A percentile compares a stretch with the other conserved stretches of the same genome.
phyloP scores from a whole-genome alignment of 2,329 filamentous ascomycete species.

The Elsinoe ampelina region DNA sequence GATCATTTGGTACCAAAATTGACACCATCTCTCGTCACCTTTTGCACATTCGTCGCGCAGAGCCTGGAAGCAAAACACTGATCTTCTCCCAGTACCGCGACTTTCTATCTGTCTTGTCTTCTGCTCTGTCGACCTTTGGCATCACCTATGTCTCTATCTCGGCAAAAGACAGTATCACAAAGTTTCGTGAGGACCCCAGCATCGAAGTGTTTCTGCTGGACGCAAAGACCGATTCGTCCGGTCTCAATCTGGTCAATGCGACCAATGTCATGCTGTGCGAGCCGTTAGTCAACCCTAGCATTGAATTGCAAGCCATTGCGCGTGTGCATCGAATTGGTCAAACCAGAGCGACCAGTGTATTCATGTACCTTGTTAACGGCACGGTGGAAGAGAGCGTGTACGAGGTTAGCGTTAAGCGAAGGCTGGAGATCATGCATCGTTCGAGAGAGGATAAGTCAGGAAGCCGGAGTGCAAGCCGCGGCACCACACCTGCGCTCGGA shows the following conservation, averaged over 20 bases:
- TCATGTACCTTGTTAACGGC: slow-evolving; percentile 85
- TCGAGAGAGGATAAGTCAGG: slow-evolving; percentile 7
- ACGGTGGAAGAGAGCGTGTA: slow-evolving; percentile 92
- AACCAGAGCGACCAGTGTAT: slow-evolving; percentile 77
- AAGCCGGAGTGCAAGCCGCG: slow-evolving; percentile 23
- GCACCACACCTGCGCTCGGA: slow-evolving; percentile 33
- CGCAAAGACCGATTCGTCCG: slow-evolving; percentile 77
- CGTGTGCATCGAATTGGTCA: slow-evolving; percentile 94
- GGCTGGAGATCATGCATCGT: slow-evolving; percentile 62
- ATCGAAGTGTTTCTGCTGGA: slow-evolving; percentile 82
- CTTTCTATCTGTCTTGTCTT: slow-evolving; percentile 64
- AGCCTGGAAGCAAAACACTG: slow-evolving; percentile 81
- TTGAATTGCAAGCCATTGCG: slow-evolving; percentile 91
- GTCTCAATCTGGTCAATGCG: slow-evolving; percentile 84
- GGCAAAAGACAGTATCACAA: slow-evolving; percentile 59
- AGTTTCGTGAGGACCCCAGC: slow-evolving; percentile 64
- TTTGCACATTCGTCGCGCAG: slow-evolving; percentile 72
- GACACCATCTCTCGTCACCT: slow-evolving; percentile 67
- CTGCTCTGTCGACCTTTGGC: slow-evolving; percentile 60
- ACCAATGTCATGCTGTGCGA: slow-evolving; percentile 93
- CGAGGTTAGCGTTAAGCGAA: slow-evolving; percentile 68
- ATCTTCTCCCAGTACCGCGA: slow-evolving; percentile 88
- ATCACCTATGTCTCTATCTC: slow-evolving; percentile 54
- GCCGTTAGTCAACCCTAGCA: slow-evolving; percentile 81
- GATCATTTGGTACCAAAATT: slow-evolving; percentile 80